Percentiles rank a stretch among this genome's conserved stretches.
These are phyloP conservation scores for Salix arbutifolia DNA, from an alignment of 345 rosid species.

Conservation along the genomic window DNA sequence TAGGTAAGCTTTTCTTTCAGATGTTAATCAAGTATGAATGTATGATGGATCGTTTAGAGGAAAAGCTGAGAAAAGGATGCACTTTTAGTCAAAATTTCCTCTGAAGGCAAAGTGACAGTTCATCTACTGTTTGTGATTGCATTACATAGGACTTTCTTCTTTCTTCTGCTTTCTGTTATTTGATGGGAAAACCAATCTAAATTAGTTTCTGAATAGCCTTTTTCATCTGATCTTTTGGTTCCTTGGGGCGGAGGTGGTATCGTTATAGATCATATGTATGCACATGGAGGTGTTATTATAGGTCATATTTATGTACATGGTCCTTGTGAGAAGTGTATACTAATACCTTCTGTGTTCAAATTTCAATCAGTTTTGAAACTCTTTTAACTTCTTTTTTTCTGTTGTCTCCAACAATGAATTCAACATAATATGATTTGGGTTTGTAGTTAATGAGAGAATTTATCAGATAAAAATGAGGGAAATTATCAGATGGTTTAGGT, in stretches of 20 bases:
- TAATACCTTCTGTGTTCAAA: background rate
- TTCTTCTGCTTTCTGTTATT: background rate
- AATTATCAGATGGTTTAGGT: background rate
- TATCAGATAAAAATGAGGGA: background rate
- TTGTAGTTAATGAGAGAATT: background rate
- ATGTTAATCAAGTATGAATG: background rate
- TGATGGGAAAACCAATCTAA: background rate
- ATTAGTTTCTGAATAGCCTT: background rate
- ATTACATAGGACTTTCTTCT: background rate
- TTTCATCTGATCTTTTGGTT: background rate
- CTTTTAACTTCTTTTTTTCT: background rate
- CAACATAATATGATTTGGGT: background rate
- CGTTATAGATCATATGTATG: background rate
- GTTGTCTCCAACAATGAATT: background rate
- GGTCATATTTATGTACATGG: background rate
- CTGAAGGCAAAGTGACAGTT: background rate
- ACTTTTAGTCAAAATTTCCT: background rate
- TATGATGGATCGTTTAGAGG: background rate
- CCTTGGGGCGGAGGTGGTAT: background rate
- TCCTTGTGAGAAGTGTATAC: background rate
- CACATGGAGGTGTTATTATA: background rate
- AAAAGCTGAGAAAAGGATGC: background rate
- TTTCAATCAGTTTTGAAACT: background rate
- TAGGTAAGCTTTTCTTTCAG: conserved; percentile 41
- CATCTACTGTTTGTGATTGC: background rate